Evolutionary conservation across 2,329 filamentous ascomycete species (phyloP).

Genomic region (Madurella fahalii): DNA sequence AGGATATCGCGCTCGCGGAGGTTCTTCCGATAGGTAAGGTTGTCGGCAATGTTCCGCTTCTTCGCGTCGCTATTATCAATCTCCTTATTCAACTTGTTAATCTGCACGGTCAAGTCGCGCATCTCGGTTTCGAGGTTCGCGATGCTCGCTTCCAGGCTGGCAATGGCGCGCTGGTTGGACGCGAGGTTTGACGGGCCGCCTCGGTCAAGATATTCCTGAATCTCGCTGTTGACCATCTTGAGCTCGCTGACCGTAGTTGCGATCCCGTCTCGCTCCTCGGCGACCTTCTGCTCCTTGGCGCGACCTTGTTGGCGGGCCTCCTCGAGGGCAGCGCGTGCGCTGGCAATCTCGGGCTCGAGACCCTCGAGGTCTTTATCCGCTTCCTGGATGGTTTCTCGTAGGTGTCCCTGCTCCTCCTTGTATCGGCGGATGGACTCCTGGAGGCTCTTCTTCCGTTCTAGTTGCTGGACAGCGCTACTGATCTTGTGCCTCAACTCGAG

Average conservation of each 20-base stretch:
- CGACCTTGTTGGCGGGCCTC: constrained; percentile 70
- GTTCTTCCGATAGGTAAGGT: constrained; percentile 78
- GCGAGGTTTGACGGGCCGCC: constrained; percentile 70
- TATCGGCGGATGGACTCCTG: constrained; percentile 68
- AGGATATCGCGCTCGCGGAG: constrained; percentile 64
- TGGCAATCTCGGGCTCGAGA: constrained; percentile 71
- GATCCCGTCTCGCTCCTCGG: constrained; percentile 66
- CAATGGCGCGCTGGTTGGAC: constrained; percentile 65
- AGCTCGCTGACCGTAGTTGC: constrained; percentile 74
- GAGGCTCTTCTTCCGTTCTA: constrained; percentile 76
- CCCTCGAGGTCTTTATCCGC: constrained; percentile 69
- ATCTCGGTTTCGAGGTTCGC: constrained; percentile 64
- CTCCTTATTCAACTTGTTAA: constrained; percentile 74
- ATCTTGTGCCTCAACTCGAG: constrained; percentile 72
- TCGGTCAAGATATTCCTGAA: constrained; percentile 71
- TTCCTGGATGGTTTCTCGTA: constrained; percentile 64
- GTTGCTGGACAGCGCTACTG: constrained; percentile 63
- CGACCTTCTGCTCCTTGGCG: constrained; percentile 66
- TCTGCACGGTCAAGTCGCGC: constrained; percentile 59
- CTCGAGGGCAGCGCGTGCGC: constrained; percentile 71
- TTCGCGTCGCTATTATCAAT: constrained; percentile 75
- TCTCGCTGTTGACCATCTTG: constrained; percentile 69
- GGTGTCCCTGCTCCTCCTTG: constrained; percentile 62
- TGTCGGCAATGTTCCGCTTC: constrained; percentile 84
- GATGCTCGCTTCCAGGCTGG: constrained; percentile 63